These are phyloP conservation scores for Penicillium sp. DNA, from an alignment of 2,329 filamentous ascomycete species.

Conservation along the genomic window DNA sequence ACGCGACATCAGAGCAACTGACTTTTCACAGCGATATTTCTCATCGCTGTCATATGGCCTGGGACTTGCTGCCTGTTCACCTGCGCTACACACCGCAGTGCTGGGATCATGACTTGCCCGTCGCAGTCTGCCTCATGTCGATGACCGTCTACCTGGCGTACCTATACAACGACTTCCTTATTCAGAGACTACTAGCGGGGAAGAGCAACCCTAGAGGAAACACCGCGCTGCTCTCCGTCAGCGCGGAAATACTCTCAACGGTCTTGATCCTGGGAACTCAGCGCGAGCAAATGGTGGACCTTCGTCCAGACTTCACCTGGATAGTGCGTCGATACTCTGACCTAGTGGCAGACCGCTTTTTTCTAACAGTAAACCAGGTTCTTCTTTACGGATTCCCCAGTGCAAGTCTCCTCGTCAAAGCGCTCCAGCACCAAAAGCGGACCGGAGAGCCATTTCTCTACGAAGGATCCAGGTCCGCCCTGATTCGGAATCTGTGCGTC, in stretches of 20 bases:
- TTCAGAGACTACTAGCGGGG: conserved; percentile 27
- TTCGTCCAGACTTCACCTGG: conserved; percentile 24
- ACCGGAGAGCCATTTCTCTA: conserved; percentile 30
- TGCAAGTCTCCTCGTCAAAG: conserved; percentile 27
- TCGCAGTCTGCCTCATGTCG: conserved; percentile 34
- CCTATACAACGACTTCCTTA: conserved; percentile 30
- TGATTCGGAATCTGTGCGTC: conserved; percentile 41
- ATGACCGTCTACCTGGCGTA: conserved; percentile 25
- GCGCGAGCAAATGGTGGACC: conserved; percentile 23
- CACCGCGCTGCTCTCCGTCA: conserved; percentile 20
- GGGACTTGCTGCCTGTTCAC: conserved; percentile 22
- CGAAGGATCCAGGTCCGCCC: conserved; percentile 33
- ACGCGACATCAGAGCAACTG: too few relatives aligned
- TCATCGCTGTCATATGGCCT: conserved; percentile 19
- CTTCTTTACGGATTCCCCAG: conserved; percentile 29
- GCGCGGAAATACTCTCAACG: conserved; percentile 24
- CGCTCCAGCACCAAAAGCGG: conserved; percentile 23
- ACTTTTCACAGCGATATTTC: conserved; percentile 21
- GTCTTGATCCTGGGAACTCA: conserved; percentile 23
- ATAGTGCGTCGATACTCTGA: conserved; percentile 11
- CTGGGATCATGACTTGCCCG: conserved; percentile 21
- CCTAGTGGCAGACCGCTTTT: background rate
- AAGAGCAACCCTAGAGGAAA: conserved; percentile 22
- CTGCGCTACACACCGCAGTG: conserved; percentile 21
- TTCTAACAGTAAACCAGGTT: conserved; percentile 10